Evolutionary conservation across 768 basidiomycete species (phyloP).

Genomic region (Filobasidium floriforme): DNA sequence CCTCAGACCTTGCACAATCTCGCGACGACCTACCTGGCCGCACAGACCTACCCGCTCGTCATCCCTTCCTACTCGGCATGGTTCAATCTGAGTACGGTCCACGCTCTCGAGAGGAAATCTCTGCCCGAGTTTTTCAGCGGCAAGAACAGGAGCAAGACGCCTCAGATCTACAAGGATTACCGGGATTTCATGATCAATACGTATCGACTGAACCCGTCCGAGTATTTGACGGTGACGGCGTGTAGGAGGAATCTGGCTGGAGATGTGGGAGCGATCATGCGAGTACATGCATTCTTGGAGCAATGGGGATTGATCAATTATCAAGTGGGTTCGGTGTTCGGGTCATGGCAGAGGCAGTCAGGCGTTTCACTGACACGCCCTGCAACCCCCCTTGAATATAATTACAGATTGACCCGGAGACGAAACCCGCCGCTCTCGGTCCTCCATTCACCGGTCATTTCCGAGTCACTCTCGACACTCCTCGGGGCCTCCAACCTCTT

Average conservation of each 20-base stretch:
- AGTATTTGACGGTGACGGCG: conserved; percentile 95
- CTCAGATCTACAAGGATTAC: conserved; percentile 96
- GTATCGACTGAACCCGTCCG: conserved; percentile 82
- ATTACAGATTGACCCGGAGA: conserved; percentile 89
- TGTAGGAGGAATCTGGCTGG: conserved; percentile 93
- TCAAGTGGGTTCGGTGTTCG: conserved; percentile 56
- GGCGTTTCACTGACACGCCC: too few relatives aligned
- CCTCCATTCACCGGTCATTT: conserved; percentile 99
- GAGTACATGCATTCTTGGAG: conserved; percentile 95
- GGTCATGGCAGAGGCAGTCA: not conserved
- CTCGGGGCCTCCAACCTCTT: conserved; percentile 83
- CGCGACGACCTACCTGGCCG: conserved; percentile 74
- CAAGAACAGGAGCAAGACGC: conserved; percentile 88
- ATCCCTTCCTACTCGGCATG: conserved; percentile 95
- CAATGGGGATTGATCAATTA: conserved; percentile 99
- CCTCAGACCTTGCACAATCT: conserved; percentile 52
- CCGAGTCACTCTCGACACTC: conserved; percentile 93
- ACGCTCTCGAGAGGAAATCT: conserved; percentile 81
- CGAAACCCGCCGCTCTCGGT: conserved; percentile 82
- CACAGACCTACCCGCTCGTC: conserved; percentile 93
- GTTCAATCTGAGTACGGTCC: conserved; percentile 93
- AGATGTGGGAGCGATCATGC: conserved; percentile 97
- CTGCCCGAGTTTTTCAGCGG: conserved; percentile 98
- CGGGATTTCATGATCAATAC: conserved; percentile 99
- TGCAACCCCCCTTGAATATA: not conserved